Evolutionary conservation across 2,329 filamentous ascomycete species (phyloP), one percentile per base, ranked within the genome.

Genomic region (Hypomyces rosellus): DNA sequence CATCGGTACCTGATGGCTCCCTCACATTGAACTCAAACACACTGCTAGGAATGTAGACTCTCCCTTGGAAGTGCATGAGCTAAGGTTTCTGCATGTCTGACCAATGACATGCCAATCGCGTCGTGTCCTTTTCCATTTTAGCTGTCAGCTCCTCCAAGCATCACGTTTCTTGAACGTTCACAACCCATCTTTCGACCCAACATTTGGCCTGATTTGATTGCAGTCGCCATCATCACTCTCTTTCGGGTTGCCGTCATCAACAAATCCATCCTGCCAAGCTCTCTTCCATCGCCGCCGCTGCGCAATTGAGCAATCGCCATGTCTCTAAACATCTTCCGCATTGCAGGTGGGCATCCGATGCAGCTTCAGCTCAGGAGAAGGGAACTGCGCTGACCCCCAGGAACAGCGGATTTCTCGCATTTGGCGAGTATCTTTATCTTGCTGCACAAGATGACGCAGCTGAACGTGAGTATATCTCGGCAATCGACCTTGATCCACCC

Each of bases 361-460:
- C 34, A 15, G 13, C 33, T 18, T 16, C 25, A 11, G 43, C n/a
- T 15, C 22, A 4, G 34, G 53, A 63, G 33, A 40, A 43, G 22
- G 25, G 34, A 13, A 25, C 30, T 48, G 48, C 55, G 38, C 57
- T 57, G 46, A 56, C 55, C 16, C 16, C 25, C 33, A 30, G n/a
- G 49, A 40, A 51, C 60, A 96, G 91, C 85, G 74, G 93, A 99
- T 78, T 82, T 99, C 68, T 96, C 90, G 76, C 93, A 99, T 77
- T 75, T 99, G 62, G 78, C 86, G 57, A 97, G 92, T 48, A 96
- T 99, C 66, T 78, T 96, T 62, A 96, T 99, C 62, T 77, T 99
- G 55, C 78, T 99, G 56, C 90, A 95, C 68, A 99, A 99, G 78
- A 99, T 99, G 90, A 85, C 85, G 62, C 83, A 87, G 66, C 85